Conservation (phyloP, 2,329 filamentous ascomycete species). For the Onygena corvina region DNA sequence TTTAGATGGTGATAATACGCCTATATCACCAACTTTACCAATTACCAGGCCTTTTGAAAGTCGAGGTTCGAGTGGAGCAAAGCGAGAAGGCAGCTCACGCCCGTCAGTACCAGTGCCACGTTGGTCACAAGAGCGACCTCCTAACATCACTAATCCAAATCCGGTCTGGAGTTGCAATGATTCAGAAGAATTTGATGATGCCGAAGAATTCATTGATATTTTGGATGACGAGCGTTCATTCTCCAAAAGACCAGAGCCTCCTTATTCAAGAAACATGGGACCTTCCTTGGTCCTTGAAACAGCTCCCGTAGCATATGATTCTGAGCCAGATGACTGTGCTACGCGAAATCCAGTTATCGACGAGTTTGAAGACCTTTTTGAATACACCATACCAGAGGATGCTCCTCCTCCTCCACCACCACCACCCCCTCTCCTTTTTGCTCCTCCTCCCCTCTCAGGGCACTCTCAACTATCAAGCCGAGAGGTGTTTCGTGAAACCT, state of each 20-base stretch:
- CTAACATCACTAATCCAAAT: background rate
- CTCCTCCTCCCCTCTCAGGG: slow-evolving; percentile 6
- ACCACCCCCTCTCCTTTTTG: too few species aligned
- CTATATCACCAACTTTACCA: background rate
- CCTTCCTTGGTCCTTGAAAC: background rate
- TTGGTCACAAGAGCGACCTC: background rate
- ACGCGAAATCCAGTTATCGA: slow-evolving; percentile 29
- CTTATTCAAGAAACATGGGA: slow-evolving; percentile 31
- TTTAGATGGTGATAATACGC: background rate
- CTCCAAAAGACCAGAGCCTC: background rate
- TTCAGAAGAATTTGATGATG: background rate
- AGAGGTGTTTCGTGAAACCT: slow-evolving; percentile 32
- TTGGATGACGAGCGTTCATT: background rate
- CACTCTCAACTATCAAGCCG: slow-evolving; percentile 18
- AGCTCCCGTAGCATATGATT: slow-evolving; percentile 32
- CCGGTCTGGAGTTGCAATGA: background rate
- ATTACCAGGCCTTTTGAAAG: background rate
- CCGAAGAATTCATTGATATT: slow-evolving; percentile 1
- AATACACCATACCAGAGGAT: slow-evolving; percentile 7
- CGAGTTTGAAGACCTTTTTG: slow-evolving; percentile 13
- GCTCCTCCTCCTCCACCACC: slow-evolving; percentile 9
- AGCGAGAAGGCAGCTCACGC: too few species aligned
- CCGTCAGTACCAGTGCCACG: background rate
- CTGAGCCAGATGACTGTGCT: slow-evolving; percentile 36
- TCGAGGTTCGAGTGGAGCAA: background rate